Conservation (phyloP, 495 filamentous ascomycete species). For the Bacidia rubella region DNA sequence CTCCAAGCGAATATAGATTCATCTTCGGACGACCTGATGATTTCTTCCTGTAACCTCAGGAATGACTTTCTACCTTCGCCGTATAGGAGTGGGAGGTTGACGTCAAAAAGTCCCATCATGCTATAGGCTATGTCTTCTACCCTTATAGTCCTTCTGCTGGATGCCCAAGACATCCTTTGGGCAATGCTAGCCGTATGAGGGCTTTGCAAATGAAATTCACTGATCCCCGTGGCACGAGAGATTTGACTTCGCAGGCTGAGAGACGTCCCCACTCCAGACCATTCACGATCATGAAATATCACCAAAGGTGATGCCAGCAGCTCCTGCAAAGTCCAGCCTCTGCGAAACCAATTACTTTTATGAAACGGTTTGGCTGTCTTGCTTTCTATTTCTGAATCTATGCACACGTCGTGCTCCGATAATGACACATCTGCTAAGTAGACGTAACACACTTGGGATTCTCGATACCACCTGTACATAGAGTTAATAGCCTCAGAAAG, state of each 20-base stretch:
- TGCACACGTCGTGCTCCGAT: background rate
- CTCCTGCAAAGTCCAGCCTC: slow-evolving; percentile 34
- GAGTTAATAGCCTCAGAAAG: slow-evolving; percentile 23
- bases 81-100: slow-evolving; percentile 33
- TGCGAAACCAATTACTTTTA: slow-evolving; percentile 25
- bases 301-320: slow-evolving; percentile 28
- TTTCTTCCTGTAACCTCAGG: slow-evolving; percentile 26
- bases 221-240: slow-evolving; percentile 17
- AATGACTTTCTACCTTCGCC: slow-evolving; percentile 28
- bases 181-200: slow-evolving; percentile 16
- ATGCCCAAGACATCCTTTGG: slow-evolving; percentile 29
- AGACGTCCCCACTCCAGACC: slow-evolving; percentile 22
- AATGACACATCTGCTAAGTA: slow-evolving; percentile 19
- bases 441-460: slow-evolving; percentile 17
- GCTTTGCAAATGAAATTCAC: slow-evolving; percentile 6
- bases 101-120: slow-evolving; percentile 30
- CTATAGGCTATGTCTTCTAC: slow-evolving; percentile 31
- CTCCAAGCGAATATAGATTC: slow-evolving; percentile 20
- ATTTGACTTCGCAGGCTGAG: slow-evolving; percentile 8
- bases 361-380: background rate
- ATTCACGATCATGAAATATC: slow-evolving; percentile 22
- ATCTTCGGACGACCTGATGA: slow-evolving; percentile 19
- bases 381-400: too few species aligned
- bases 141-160: slow-evolving; percentile 21
- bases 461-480: slow-evolving; percentile 23